Evolutionary conservation across 441 rosid species (phyloP).

Genomic region (Pelargonium australe): DNA sequence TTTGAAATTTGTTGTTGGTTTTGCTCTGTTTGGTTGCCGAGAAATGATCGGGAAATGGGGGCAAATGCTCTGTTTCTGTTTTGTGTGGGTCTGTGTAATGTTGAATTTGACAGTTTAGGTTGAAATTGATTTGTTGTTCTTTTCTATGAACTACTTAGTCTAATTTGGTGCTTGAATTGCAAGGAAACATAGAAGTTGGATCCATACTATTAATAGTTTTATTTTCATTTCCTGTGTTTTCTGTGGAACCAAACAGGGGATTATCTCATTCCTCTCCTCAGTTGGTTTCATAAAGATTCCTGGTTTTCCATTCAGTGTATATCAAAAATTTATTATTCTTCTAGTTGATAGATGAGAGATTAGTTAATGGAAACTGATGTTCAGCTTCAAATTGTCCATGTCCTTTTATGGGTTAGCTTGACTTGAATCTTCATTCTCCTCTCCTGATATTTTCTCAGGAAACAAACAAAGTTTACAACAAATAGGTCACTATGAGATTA

Average conservation of each 20-base stretch:
- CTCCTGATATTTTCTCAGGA: not conserved
- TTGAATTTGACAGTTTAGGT: not conserved
- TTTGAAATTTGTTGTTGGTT: not conserved
- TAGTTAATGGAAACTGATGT: not conserved
- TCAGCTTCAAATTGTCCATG: not conserved
- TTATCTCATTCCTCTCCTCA: not conserved
- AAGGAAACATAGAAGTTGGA: too few species aligned
- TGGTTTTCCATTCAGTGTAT: not conserved
- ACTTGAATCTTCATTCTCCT: not conserved
- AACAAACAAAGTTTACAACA: not conserved
- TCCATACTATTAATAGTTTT: too few species aligned
- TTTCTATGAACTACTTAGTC: too few species aligned
- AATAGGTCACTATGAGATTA: too few species aligned
- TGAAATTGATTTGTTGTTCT: too few species aligned
- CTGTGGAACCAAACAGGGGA: not conserved
- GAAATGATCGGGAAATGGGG: not conserved
- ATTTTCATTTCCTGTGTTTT: not conserved
- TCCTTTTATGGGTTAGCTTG: not conserved
- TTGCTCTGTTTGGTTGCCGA: not conserved
- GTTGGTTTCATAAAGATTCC: not conserved
- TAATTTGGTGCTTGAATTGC: too few species aligned
- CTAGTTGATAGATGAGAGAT: too few species aligned
- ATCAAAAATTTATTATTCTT: not conserved
- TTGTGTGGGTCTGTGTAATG: not conserved
- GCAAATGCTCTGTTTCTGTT: not conserved